Evolutionary conservation across 1,284 basidiomycete species (phyloP), one percentile per base, ranked within the genome.

Genomic region (Leccinum ponderosum): DNA sequence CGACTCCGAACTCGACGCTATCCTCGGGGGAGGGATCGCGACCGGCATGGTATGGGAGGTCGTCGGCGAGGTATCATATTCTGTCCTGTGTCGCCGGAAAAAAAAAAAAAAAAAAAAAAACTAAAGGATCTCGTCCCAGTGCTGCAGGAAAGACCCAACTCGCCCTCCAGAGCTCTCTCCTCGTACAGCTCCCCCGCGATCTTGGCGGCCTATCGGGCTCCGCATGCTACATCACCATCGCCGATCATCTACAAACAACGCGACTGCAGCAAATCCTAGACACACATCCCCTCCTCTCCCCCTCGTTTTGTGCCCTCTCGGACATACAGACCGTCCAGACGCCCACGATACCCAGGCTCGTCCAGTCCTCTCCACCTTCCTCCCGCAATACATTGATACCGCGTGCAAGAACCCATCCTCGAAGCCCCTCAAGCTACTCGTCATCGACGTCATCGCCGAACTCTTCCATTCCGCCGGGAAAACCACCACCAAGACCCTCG

Each of bases 91-190:
- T 37, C 25, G 47, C 29, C 11, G 47, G 12, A 11, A 7, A 20
- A 37, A 53, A 37, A 33, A 42, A 27, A 27, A 7, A 2, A 22
- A n/a, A 17, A 11, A 6, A 17, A 35, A 53, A 37, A 33, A 42
- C 53, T 62, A 31, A 68, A 20, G n/a, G 35, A 14, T 63, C 53
- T 53, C 33, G 54, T 42, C 33, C 15, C 67, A 96, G 94, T 73
- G 87, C 92, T 25, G 86, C 93, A 25, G 94, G 94, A 33, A 97
- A 97, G 76, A 94, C 92, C 1, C 93, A 95, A 68, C 76, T 96
- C 3, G 90, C 90, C 1, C 79, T 96, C 15, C 90, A 94, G 65
- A 80, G 93, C 4, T 87, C 91, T 4, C 76, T 96, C 25, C 79
- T 83, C 17, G 89, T 91, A 1, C 94, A 95, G 71, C 78, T 93